phyloP scores from a whole-genome alignment of 192 early-diverging fungal species.

The Gaertneriomyces sp. region DNA sequence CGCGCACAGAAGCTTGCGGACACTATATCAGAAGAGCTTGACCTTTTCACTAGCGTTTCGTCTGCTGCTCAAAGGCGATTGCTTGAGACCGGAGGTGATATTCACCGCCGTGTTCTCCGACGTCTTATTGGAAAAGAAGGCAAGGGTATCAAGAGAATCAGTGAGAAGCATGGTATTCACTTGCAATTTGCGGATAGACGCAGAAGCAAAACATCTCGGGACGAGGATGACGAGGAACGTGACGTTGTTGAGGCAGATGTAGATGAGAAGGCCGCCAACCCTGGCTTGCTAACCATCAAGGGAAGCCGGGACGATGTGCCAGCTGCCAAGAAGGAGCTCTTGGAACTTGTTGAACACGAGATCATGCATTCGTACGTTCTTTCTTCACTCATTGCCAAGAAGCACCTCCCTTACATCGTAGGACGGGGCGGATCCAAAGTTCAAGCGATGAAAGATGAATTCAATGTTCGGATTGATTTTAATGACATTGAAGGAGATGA shows the following conservation, averaged over 20 bases:
- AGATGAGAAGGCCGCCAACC: slow-evolving; percentile 8
- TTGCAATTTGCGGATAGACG: slow-evolving; percentile 58
- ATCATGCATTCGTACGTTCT: slow-evolving; percentile 52
- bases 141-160: slow-evolving; percentile 74
- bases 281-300: slow-evolving; percentile 68
- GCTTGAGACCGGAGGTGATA: slow-evolving; percentile 31
- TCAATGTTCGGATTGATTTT: slow-evolving; percentile 74
- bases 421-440: slow-evolving; percentile 70
- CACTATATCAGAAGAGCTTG: slow-evolving; percentile 66
- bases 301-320: slow-evolving; percentile 81
- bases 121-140: slow-evolving; percentile 85
- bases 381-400: slow-evolving; percentile 62
- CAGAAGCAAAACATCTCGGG: slow-evolving; percentile 35
- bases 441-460: slow-evolving; percentile 63
- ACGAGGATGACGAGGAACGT: slow-evolving; percentile 49
- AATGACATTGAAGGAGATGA: slow-evolving; percentile 41
- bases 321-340: slow-evolving; percentile 73
- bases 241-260: slow-evolving; percentile 25
- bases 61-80: slow-evolving; percentile 54
- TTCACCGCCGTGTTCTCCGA: slow-evolving; percentile 36
- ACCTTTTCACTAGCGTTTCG: slow-evolving; percentile 58
- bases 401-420: slow-evolving; percentile 70
- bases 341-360: slow-evolving; percentile 82
- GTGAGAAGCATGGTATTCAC: slow-evolving; percentile 67
- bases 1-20: slow-evolving; percentile 50